These are phyloP conservation scores for Crassisporium funariophilum DNA, from an alignment of 768 basidiomycete genomes.

Conservation along the genomic window DNA sequence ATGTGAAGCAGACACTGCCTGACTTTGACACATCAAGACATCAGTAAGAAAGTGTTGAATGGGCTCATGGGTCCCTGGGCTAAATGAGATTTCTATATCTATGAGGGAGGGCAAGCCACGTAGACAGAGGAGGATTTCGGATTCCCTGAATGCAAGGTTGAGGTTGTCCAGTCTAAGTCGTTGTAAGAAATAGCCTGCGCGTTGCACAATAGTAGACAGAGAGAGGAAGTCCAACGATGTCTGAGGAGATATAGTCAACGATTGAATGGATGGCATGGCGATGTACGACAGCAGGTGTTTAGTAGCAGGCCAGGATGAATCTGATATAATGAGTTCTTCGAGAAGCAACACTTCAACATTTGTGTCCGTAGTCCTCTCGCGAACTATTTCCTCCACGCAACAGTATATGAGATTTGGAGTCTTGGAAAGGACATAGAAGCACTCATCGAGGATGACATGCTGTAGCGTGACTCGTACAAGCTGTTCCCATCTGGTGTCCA, in stretches of 20 bases:
- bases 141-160: too few species aligned
- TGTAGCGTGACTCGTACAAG: conserved; percentile 1
- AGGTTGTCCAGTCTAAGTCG: too few species aligned
- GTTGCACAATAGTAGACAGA: too few species aligned
- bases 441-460: conserved; percentile 10
- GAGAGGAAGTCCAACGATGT: too few species aligned
- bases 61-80: too few species aligned
- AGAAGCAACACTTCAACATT: background rate
- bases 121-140: too few species aligned
- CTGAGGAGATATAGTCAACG: background rate
- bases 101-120: too few species aligned
- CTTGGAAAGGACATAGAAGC: conserved; percentile 5
- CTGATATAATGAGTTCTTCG: background rate
- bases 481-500: conserved; percentile 1
- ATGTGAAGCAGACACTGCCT: too few species aligned
- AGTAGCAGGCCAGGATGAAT: background rate
- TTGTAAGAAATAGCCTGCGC: too few species aligned
- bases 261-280: background rate
- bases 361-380: background rate
- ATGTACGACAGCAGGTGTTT: background rate
- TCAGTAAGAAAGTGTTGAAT: too few species aligned
- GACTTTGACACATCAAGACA: too few species aligned
- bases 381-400: background rate
- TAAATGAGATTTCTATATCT: too few species aligned
- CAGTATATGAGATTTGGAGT: background rate